A percentile compares a stretch with the other conserved stretches of the same genome.
Conservation (phyloP, 1,284 basidiomycete species). For the Naganishia albida region DNA sequence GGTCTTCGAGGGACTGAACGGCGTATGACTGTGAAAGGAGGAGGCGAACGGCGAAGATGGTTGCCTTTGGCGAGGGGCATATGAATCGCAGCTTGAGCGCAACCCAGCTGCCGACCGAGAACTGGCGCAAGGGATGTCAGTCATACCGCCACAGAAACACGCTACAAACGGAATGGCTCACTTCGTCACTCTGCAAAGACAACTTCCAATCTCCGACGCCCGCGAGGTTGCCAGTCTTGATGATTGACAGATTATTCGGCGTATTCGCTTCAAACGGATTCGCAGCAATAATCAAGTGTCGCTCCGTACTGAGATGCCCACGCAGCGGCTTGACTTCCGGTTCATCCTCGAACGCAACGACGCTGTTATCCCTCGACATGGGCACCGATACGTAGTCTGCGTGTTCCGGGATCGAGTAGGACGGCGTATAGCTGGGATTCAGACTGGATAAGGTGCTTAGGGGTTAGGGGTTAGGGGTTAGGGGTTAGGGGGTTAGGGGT, state of each 20-base stretch:
- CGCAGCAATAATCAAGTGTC: conserved; percentile 46
- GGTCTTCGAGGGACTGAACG: conserved; percentile 40
- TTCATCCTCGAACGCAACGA: conserved; percentile 11
- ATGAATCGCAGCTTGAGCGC: conserved; percentile 39
- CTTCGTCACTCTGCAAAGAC: conserved; percentile 45
- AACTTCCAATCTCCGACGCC: conserved; percentile 50
- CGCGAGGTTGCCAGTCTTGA: conserved; percentile 49
- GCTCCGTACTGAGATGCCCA: conserved; percentile 44
- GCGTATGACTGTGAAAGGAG: conserved; percentile 46
- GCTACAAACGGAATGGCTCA: conserved; percentile 32
- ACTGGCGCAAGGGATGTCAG: conserved; percentile 36
- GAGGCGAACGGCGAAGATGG: conserved; percentile 51
- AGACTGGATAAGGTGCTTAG: conserved; percentile 19
- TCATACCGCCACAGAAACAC: not conserved
- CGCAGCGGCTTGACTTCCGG: conserved; percentile 38
- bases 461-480: too few relatives aligned
- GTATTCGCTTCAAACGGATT: conserved; percentile 41
- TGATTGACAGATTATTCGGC: conserved; percentile 40
- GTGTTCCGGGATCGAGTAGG: conserved; percentile 25
- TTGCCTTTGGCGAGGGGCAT: conserved; percentile 45
- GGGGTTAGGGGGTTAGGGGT: too few relatives aligned
- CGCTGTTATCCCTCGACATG: conserved; percentile 25
- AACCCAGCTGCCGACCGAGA: conserved; percentile 48
- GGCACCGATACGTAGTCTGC: conserved; percentile 25
- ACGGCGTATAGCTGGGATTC: conserved; percentile 22